phyloP scores from a whole-genome alignment of 1,284 basidiomycete species.

The Sanguinoderma infundibulare region DNA sequence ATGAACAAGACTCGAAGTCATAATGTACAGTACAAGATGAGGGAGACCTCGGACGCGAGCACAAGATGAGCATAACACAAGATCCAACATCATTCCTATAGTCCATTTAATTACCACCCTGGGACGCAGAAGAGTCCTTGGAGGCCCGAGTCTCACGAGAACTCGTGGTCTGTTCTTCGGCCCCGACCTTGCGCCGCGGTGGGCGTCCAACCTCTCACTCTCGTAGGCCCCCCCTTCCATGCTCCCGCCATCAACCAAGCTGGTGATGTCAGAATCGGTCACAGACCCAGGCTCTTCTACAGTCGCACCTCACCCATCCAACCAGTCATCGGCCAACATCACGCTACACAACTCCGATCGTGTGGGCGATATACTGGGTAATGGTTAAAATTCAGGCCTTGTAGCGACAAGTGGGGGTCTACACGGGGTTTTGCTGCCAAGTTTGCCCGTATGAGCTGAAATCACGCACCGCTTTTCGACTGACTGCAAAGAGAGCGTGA shows the following conservation, averaged over 20 bases:
- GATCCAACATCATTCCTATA: too few relatives aligned
- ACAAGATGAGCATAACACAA: too few relatives aligned
- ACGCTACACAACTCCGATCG: constrained; percentile 5
- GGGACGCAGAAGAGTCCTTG: not conserved
- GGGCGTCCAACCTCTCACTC: too few relatives aligned
- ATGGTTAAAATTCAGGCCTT: constrained; percentile 21
- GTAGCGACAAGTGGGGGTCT: constrained; percentile 23
- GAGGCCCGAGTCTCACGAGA: not conserved
- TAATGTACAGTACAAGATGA: too few relatives aligned
- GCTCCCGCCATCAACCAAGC: not conserved
- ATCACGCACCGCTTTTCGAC: too few relatives aligned
- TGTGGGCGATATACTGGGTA: constrained; percentile 17
- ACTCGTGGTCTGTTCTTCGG: not conserved
- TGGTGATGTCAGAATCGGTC: not conserved
- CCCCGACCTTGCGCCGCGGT: not conserved
- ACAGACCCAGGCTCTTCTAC: not conserved
- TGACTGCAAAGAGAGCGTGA: too few relatives aligned
- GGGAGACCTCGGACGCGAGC: too few relatives aligned
- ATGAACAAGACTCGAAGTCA: too few relatives aligned
- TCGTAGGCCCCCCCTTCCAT: not conserved
- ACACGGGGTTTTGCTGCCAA: too few relatives aligned
- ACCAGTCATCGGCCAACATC: constrained; percentile 9
- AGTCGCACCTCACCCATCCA: not conserved
- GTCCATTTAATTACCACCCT: too few relatives aligned
- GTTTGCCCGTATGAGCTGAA: too few relatives aligned